phyloP scores from a whole-genome alignment of 768 basidiomycete genomes.

The Leucocoprinus sp. region DNA sequence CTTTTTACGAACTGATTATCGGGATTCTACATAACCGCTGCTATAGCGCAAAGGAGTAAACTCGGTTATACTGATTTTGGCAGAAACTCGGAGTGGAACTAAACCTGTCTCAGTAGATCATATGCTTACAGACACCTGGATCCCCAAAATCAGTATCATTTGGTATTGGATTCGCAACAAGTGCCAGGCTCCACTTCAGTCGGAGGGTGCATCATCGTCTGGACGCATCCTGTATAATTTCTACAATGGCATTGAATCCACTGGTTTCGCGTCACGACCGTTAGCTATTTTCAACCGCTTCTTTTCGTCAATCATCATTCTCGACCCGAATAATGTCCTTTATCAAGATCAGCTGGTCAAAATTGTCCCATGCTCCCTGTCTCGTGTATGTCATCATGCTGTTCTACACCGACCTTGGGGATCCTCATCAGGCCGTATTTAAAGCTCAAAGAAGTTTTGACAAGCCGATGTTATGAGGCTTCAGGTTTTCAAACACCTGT shows the following conservation, averaged over 20 bases:
- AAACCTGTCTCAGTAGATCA: conserved; percentile 15
- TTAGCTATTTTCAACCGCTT: not conserved
- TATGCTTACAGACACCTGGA: not conserved
- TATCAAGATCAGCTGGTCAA: conserved; percentile 5
- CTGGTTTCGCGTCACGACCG: not conserved
- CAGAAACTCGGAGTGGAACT: not conserved
- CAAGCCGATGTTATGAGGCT: conserved; percentile 16
- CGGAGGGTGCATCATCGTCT: too few relatives aligned
- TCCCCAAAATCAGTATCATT: not conserved
- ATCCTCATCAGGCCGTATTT: not conserved
- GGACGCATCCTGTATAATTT: too few relatives aligned
- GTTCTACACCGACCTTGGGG: too few relatives aligned
- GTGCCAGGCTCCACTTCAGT: too few relatives aligned
- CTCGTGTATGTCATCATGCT: not conserved
- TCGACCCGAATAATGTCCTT: not conserved
- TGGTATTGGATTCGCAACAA: too few relatives aligned
- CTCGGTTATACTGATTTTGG: not conserved
- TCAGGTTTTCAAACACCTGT: conserved; percentile 14
- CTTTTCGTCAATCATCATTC: not conserved
- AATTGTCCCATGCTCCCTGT: not conserved
- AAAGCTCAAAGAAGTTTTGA: not conserved
- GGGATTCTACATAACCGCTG: too few relatives aligned
- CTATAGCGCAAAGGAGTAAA: not conserved
- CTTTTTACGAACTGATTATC: too few relatives aligned
- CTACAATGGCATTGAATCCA: too few relatives aligned